Base-by-base conservation (phyloP, 2,329 filamentous ascomycete species). In the Graphiopsis chlorocephala region DNA sequence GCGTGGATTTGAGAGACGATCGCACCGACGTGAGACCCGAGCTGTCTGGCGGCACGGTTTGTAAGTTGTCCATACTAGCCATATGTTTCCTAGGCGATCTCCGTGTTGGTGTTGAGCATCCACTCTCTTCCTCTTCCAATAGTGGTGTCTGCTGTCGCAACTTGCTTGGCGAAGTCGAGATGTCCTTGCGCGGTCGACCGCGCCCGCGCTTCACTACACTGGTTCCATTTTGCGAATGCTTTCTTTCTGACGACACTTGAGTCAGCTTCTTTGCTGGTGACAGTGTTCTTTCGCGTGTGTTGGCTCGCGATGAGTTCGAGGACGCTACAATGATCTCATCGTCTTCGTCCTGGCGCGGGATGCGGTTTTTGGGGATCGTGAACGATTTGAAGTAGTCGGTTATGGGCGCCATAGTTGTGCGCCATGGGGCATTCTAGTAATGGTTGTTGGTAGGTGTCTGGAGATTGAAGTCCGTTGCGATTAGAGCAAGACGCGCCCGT, bases 341-440 rank as follows among this genome's bases (percentile, higher is more conserved):
- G 23, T 71, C 64, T 14, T 67, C 63, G 35, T 68, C 65, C 33
- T 68, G 65, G 15, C 61, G 65, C n/a, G 69, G 71, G 29, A 71
- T 69, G 52, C 61, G 64, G 66, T 61, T 65, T 52, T 68, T 70
- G 5, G 72, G 72, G 4, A 74, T 68, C 29, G 71, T 63, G 59
- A 76, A 79, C 1, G 78, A 77, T 55, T 77, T 78, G 72, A 85
- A 85, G 68, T 81, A 85, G 61, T 81, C 78, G 11, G 75, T 77
- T 33, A 84, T 80, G 23, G 38, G 57, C 17, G 61, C 33, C 61
- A 64, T 64, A 17, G 52, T 50, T 29, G 20, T 20, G 28, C 38
- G 38, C 55, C 61, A 59, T 59, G 7, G 5, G 50, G 55, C 56
- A 28, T 47, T 38, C 38, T 35, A 33, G 12, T 17, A 17, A 38